Percentiles rank a stretch among this genome's conserved stretches.
These are phyloP conservation scores for Lagenidium sp. DNA, from an alignment of 352 stramenopile genomes.

Conservation along the genomic window DNA sequence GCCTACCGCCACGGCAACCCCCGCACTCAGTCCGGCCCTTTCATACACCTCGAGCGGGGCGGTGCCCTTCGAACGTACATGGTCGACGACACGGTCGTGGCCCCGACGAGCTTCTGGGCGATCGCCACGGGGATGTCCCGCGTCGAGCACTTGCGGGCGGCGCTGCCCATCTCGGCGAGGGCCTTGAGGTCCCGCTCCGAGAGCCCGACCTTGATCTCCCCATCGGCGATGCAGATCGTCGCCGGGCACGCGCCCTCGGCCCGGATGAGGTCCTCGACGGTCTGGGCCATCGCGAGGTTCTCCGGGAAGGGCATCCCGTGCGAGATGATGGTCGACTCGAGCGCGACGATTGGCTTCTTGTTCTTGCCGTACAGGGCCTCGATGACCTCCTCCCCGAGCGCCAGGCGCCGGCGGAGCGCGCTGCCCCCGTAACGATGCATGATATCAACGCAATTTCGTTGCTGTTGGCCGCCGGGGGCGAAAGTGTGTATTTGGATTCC, in stretches of 20 bases:
- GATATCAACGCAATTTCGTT: background rate
- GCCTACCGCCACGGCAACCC: too few species aligned
- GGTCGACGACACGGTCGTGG: constrained; percentile 96
- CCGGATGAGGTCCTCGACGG: constrained; percentile 89
- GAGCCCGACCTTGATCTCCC: constrained; percentile 76
- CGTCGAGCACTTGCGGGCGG: constrained; percentile 71
- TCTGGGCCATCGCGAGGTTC: constrained; percentile 91
- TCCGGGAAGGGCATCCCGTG: constrained; percentile 98
- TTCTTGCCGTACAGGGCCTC: constrained; percentile 20
- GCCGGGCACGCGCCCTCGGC: constrained; percentile 84
- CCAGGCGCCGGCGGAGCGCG: constrained; percentile 16
- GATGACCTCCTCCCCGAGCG: constrained; percentile 18
- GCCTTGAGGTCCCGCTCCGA: constrained; percentile 38
- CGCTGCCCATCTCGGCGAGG: constrained; percentile 51
- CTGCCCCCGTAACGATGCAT: constrained; percentile 12
- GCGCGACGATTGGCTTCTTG: constrained; percentile 74
- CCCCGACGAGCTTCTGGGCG: constrained; percentile 69
- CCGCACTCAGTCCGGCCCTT: too few species aligned
- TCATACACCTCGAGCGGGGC: too few species aligned
- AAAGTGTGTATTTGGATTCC: background rate
- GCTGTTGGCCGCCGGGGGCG: background rate
- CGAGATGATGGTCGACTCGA: constrained; percentile 99
- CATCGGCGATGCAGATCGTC: constrained; percentile 96
- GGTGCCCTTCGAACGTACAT: too few species aligned
- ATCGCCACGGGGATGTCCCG: constrained; percentile 76